These are phyloP conservation scores for Fistulina hepatica DNA, from an alignment of 1,284 basidiomycete genomes.

Conservation along the genomic window DNA sequence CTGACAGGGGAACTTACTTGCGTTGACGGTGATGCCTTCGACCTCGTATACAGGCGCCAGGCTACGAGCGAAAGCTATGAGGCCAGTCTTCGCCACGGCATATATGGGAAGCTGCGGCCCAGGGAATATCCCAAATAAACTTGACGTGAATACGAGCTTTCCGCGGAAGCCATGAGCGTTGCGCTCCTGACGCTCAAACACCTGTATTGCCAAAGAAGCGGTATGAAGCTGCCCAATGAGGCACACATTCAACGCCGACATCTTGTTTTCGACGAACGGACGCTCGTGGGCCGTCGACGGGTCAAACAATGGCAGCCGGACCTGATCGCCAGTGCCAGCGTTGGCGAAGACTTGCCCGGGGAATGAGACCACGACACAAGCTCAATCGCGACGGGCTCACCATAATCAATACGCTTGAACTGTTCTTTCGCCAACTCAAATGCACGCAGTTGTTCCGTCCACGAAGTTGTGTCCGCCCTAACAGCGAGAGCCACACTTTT, in stretches of 20 bases:
- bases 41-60: slow-evolving; percentile 12
- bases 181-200: slow-evolving; percentile 15
- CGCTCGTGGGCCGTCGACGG: slow-evolving; percentile 9
- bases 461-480: slow-evolving; percentile 13
- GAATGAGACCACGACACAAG: background rate
- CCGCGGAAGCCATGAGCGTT: slow-evolving; percentile 16
- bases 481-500: slow-evolving; percentile 15
- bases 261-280: slow-evolving; percentile 13
- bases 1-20: slow-evolving; percentile 6
- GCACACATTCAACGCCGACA: slow-evolving; percentile 11
- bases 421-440: slow-evolving; percentile 13
- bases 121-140: slow-evolving; percentile 12
- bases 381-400: slow-evolving; percentile 5
- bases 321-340: slow-evolving; percentile 15
- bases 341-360: slow-evolving; percentile 16
- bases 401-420: slow-evolving; percentile 17
- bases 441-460: slow-evolving; percentile 15
- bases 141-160: slow-evolving; percentile 15
- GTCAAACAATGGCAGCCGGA: slow-evolving; percentile 15
- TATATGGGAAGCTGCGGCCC: slow-evolving; percentile 14
- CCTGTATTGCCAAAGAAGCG: slow-evolving; percentile 16
- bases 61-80: slow-evolving; percentile 15
- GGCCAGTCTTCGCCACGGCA: slow-evolving; percentile 14
- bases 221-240: slow-evolving; percentile 16
- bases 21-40: slow-evolving; percentile 15